Percentiles rank a stretch among this genome's conserved stretches.
Conservation (phyloP, 2,329 filamentous ascomycete genomes). For the Chaetomium sp. region DNA sequence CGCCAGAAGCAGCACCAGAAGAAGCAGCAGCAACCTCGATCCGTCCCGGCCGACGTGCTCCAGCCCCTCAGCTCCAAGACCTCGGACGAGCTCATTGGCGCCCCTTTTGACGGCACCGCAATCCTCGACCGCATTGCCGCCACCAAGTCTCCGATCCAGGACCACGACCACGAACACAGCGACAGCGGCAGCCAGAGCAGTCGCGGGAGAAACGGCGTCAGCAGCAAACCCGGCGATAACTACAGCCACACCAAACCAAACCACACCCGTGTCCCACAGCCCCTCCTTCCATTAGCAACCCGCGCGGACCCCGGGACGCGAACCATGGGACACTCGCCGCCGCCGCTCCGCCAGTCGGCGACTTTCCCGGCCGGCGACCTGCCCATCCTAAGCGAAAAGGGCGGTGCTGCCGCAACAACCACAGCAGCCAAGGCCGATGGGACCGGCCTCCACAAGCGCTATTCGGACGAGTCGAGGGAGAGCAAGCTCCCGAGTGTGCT, state of each 20-base stretch:
- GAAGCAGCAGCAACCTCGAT: constrained; percentile 1
- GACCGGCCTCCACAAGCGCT: constrained; percentile 57
- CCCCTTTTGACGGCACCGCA: constrained; percentile 57
- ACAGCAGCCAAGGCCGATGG: constrained; percentile 34
- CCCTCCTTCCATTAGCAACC: constrained; percentile 27
- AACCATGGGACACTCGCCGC: constrained; percentile 44
- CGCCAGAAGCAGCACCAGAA: no score
- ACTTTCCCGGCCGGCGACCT: constrained; percentile 54
- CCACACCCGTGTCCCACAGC: constrained; percentile 27
- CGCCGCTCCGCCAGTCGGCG: constrained; percentile 57
- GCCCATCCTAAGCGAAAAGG: constrained; percentile 44
- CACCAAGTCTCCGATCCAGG: constrained; percentile 34
- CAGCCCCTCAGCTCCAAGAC: constrained; percentile 37
- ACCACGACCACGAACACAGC: background rate
- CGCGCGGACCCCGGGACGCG: constrained; percentile 50
- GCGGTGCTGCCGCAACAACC: constrained; percentile 25
- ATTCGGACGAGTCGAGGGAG: constrained; percentile 70
- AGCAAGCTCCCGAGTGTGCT: constrained; percentile 51
- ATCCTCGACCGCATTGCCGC: constrained; percentile 56
- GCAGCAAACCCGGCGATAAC: background rate
- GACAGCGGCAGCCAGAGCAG: background rate
- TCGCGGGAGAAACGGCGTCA: background rate
- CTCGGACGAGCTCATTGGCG: constrained; percentile 56
- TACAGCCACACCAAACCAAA: background rate
- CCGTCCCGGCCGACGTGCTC: constrained; percentile 16